Base-by-base conservation (phyloP, 306 rosid species). In the Vicia villosa region DNA sequence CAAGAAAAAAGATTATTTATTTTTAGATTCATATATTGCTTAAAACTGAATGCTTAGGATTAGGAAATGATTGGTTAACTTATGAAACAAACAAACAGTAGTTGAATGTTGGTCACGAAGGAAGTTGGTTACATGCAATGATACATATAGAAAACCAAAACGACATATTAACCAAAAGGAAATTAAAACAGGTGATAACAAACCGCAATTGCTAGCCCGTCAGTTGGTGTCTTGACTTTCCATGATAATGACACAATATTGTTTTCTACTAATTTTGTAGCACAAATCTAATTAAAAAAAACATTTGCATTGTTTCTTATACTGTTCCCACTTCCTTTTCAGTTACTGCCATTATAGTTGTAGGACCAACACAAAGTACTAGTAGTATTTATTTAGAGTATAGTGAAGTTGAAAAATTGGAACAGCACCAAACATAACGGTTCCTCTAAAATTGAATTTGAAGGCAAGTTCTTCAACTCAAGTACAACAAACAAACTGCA, bases 131-230 rank as follows among this genome's bases (percentile, higher is more conserved):
- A 75, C 66, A 42, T 75, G 80, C 41, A 77, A 83, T 82, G 37
- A 52, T 52, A 82, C 78, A 37, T 50, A 19, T 22, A 70, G 80
- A 72, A 74, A 50, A 57, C 78, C 91, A 80, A 82, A 89, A 81
- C 74, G 91, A 86, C 89, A 56, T 80, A 52, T 69, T 68, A 85
- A 73, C 88, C 63, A 74, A 68, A 68, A 64, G 8, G 58, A 47
- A n/a, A n/a, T n/a, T n/a, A 77, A 32, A 24, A 75, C 40, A 6
- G 13, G 8, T 16, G 68, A 54, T 52, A 54, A 77, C 83, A 63
- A 32, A 70, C 72, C 58, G 43, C 37, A 19, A n/a, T 59, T 42
- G 55, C 83, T 81, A 73, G 86, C 83, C 80, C 73, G 86, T 83
- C 83, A 70, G 77, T 60, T 85, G 87, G 81, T 83, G 78, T 71